Conservation (phyloP, 2,329 filamentous ascomycete species). For the Aureobasidium subglaciale region DNA sequence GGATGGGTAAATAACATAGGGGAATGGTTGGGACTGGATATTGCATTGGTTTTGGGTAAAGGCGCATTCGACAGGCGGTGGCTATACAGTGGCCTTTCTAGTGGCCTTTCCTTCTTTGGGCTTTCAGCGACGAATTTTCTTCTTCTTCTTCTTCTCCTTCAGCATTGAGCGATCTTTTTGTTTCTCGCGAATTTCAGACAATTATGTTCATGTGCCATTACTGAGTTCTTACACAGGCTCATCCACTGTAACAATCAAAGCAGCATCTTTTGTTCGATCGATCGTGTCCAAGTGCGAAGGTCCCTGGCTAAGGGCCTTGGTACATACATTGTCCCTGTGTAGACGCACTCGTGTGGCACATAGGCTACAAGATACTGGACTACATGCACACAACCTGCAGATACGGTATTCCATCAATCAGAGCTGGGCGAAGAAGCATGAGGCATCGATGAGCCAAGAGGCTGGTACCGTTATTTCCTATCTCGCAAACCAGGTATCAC, state of each 20-base stretch:
- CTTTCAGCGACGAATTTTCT: background rate
- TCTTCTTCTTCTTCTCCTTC: too few species aligned
- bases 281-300: too few species aligned
- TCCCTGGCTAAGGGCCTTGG: background rate
- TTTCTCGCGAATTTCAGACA: background rate
- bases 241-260: background rate
- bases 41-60: slow-evolving; percentile 7
- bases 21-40: background rate
- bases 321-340: background rate
- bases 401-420: slow-evolving; percentile 6
- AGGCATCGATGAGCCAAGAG: slow-evolving; percentile 5
- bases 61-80: slow-evolving; percentile 9
- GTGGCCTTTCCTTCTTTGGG: background rate
- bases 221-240: slow-evolving; percentile 4
- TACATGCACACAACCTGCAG: background rate
- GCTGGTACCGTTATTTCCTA: background rate
- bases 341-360: background rate
- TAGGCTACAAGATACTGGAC: background rate
- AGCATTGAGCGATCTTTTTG: slow-evolving; percentile 10
- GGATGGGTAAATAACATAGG: slow-evolving; percentile 3
- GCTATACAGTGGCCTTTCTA: slow-evolving; percentile 5
- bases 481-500: slow-evolving; percentile 2
- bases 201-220: background rate
- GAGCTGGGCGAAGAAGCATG: background rate
- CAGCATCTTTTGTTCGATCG: background rate